A percentile compares a stretch with the other conserved stretches of the same genome.
These are phyloP conservation scores for Talaromyces albobiverticillius DNA, from an alignment of 2,329 filamentous ascomycete genomes.

Conservation along the genomic window DNA sequence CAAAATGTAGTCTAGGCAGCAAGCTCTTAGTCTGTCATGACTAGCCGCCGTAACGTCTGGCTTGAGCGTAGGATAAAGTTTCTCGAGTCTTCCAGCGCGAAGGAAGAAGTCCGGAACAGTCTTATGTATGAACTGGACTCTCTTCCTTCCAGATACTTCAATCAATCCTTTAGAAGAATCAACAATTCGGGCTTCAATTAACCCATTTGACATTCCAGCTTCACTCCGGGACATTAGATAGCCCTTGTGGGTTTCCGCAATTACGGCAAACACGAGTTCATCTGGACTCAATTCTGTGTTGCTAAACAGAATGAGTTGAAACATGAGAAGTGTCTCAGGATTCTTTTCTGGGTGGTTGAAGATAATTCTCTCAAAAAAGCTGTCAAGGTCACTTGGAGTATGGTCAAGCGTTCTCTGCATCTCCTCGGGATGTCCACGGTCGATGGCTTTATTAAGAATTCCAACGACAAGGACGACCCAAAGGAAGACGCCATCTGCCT, in stretches of 20 bases:
- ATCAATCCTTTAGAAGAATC: neutral
- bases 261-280: neutral
- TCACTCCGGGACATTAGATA: neutral
- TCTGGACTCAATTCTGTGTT: neutral
- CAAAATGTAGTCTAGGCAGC: conserved; percentile 22
- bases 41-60: neutral
- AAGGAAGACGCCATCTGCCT: conserved; percentile 40
- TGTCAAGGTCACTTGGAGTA: conserved; percentile 26
- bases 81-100: neutral
- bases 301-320: neutral
- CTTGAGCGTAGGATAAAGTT: neutral
- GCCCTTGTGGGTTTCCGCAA: neutral
- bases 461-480: conserved; percentile 43
- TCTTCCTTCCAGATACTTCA: neutral
- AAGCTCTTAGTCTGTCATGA: conserved; percentile 19
- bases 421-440: conserved; percentile 22
- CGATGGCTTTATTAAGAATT: conserved; percentile 38
- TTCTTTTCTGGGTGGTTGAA: neutral
- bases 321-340: neutral
- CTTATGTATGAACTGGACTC: neutral
- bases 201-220: neutral
- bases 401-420: conserved; percentile 28
- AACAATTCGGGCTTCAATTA: neutral
- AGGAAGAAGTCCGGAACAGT: neutral
- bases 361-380: neutral